These are phyloP conservation scores for Sordariomycetes sp. DNA, from an alignment of 2,329 filamentous ascomycete species.

Conservation along the genomic window DNA sequence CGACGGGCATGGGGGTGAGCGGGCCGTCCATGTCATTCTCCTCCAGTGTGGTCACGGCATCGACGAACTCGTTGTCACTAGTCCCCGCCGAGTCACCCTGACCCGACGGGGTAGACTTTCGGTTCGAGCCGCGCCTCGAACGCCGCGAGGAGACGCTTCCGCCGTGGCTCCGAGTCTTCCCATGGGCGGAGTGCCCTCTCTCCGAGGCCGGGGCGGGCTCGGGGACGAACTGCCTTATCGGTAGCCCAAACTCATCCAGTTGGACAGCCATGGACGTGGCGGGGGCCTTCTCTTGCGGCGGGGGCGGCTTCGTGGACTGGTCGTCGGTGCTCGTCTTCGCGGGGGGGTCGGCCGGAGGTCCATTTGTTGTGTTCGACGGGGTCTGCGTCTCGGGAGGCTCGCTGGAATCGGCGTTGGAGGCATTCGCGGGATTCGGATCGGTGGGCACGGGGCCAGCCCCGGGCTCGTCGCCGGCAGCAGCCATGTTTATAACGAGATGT, in stretches of 20 bases:
- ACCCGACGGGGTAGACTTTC: background rate
- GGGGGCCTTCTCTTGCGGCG: background rate
- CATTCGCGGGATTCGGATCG: background rate
- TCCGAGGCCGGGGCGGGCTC: background rate
- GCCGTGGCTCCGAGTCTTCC: background rate
- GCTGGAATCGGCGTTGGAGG: background rate
- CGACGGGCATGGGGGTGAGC: conserved; percentile 17
- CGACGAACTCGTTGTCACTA: conserved; percentile 17
- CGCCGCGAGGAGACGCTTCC: background rate
- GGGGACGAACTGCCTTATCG: conserved; percentile 1
- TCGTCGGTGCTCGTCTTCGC: background rate
- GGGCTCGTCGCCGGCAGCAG: conserved; percentile 2
- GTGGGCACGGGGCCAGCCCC: conserved; percentile 1
- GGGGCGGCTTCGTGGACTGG: background rate
- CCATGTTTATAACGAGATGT: conserved; percentile 1
- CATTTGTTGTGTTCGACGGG: conserved; percentile 1
- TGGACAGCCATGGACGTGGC: background rate
- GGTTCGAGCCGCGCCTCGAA: background rate
- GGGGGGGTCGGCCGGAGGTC: background rate
- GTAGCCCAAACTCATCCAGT: conserved; percentile 4
- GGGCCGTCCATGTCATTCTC: conserved; percentile 13
- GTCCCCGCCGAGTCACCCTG: background rate
- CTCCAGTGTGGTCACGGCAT: conserved; percentile 11
- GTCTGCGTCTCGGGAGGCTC: background rate
- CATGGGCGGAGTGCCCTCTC: background rate